Base-by-base conservation (phyloP, 1,284 basidiomycete species). In the Rhodotorula mucilaginosa region DNA sequence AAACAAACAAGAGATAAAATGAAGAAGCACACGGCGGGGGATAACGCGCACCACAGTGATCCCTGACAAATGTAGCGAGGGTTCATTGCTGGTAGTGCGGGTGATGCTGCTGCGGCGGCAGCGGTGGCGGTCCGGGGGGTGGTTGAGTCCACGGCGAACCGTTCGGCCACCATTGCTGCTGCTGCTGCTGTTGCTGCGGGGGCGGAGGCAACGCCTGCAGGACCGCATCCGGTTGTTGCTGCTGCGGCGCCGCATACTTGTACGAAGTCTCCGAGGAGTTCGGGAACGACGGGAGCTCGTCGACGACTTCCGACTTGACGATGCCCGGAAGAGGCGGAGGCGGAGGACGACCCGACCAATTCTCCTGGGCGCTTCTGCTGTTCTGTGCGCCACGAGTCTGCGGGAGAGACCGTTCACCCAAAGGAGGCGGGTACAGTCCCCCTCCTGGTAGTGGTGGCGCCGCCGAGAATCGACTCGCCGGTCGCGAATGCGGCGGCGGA, bases 131-230 rank as follows among this genome's bases (percentile, higher is more conserved):
- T 52, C 49, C 26, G 13, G 52, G 3, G n/a, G 52, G 26, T 39
- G 21, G 23, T 23, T 60, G 58, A 5, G 39, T 21, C 58, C 58
- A 60, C 19, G 58, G 18, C 44, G n/a, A 6, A 5, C 56, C 46
- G 44, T 26, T 39, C 44, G 58, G 44, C 63, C 63, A 64, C 63
- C 63, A 64, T 29, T 64, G 63, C 44, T 23, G 39, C 62, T 46
- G 52, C 34, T 29, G 44, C 15, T 64, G n/a, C 52, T 44, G 52
- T n/a, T 34, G 34, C 34, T 34, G 26, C 26, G 47, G 60, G 16
- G 60, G 47, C 18, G 34, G 34, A 34, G 34, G 34, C 34, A 34
- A 34, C 34, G 34, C 7, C 34, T 34, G 39, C 39, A 44, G 39
- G 39, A 44, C 39, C 10, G 39, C 8, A 44, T 44, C 39, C 39